These are phyloP conservation scores for Hypoxylon fuscum DNA, from an alignment of 495 filamentous ascomycete species.

Conservation along the genomic window DNA sequence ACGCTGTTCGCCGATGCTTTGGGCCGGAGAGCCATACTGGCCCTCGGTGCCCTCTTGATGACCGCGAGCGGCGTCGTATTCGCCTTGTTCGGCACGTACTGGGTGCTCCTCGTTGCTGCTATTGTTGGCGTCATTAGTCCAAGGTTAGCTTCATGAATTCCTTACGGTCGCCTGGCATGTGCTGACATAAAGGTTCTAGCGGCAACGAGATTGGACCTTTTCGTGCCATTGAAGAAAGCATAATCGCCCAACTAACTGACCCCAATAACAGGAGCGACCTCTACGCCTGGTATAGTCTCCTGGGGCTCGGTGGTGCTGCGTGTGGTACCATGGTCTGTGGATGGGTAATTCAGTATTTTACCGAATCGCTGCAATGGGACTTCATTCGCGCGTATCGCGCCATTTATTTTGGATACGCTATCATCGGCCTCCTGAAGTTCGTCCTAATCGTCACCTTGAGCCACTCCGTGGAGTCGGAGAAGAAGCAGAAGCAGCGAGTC, in stretches of 20 bases:
- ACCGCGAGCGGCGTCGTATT: constrained; percentile 72
- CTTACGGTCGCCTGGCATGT: not conserved
- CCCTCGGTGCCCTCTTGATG: constrained; percentile 76
- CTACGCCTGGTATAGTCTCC: constrained; percentile 76
- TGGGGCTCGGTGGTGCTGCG: constrained; percentile 40
- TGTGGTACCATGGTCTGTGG: constrained; percentile 51
- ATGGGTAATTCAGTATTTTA: constrained; percentile 47
- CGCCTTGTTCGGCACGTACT: constrained; percentile 73
- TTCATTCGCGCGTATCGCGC: constrained; percentile 50
- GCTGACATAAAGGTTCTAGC: constrained; percentile 43
- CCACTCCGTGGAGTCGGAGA: constrained; percentile 40
- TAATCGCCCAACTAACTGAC: constrained; percentile 74
- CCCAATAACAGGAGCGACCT: constrained; percentile 73
- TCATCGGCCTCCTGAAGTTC: constrained; percentile 51
- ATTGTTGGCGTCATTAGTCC: constrained; percentile 86
- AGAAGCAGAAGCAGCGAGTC: constrained; percentile 33
- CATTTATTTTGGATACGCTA: constrained; percentile 49
- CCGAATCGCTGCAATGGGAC: constrained; percentile 44
- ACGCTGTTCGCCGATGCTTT: constrained; percentile 80
- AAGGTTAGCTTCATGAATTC: constrained; percentile 31
- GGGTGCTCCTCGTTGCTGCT: constrained; percentile 67
- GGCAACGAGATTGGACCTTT: constrained; percentile 87
- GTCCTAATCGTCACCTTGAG: constrained; percentile 39
- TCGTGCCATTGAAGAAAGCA: constrained; percentile 84
- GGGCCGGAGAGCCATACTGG: constrained; percentile 74